Conservation (phyloP, 2,329 filamentous ascomycete species). For the Diaporthe ilicicola region DNA sequence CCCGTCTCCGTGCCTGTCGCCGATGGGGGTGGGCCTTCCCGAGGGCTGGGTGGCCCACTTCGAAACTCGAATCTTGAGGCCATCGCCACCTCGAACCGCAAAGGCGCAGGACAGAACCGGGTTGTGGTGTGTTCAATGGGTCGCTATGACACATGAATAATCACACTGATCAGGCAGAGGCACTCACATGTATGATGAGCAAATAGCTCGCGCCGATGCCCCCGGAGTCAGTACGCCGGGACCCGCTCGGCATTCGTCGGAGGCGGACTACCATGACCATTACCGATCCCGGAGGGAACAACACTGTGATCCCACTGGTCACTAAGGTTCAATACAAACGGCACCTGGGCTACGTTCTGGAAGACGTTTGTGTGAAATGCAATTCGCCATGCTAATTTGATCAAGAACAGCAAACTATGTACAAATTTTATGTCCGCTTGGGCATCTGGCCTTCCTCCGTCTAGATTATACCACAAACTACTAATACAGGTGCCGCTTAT, state of each 20-base stretch:
- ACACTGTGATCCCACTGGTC: not conserved
- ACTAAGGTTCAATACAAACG: not conserved
- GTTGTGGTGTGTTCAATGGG: too few relatives aligned
- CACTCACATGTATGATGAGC: not conserved
- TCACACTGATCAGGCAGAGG: not conserved
- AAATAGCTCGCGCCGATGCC: not conserved
- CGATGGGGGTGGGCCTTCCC: not conserved
- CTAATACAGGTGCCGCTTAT: not conserved
- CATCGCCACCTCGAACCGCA: not conserved
- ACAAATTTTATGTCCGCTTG: not conserved
- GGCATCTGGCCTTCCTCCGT: not conserved
- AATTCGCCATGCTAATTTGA: not conserved
- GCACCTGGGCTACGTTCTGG: not conserved
- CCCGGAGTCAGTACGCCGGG: not conserved
- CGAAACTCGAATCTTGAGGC: not conserved
- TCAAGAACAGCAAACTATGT: not conserved
- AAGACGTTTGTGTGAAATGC: not conserved
- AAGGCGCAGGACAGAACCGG: not conserved
- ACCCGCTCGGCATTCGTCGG: not conserved
- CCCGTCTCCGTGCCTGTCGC: slow-evolving; percentile 7
- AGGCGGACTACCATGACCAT: not conserved
- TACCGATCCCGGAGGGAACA: not conserved
- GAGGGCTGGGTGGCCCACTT: not conserved
- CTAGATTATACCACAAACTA: not conserved
- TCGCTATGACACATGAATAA: not conserved